These are phyloP conservation scores for Microascus cirrosus DNA, from an alignment of 2,329 filamentous ascomycete species.

Conservation along the genomic window DNA sequence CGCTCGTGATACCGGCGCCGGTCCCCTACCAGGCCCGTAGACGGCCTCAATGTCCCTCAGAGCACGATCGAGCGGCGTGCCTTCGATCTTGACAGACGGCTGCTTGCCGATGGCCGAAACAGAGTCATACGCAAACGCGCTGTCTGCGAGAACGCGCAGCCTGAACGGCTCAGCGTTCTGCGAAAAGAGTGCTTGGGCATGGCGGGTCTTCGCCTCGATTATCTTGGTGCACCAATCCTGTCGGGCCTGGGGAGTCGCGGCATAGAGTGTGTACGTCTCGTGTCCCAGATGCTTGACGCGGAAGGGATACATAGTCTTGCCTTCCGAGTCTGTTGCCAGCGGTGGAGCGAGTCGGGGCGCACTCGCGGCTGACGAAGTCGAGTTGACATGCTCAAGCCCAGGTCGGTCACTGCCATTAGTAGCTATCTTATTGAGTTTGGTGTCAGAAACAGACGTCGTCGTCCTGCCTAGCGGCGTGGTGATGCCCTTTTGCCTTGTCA, in stretches of 20 bases:
- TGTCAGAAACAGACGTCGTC: conserved; percentile 47
- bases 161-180: conserved; percentile 96
- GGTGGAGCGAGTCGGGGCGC: conserved; percentile 25
- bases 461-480: conserved; percentile 49
- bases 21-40: conserved; percentile 59
- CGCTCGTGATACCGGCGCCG: conserved; percentile 70
- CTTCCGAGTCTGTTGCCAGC: conserved; percentile 57
- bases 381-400: conserved; percentile 56
- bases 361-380: conserved; percentile 48
- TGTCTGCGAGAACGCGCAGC: conserved; percentile 82
- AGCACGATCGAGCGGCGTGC: conserved; percentile 83
- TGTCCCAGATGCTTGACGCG: conserved; percentile 90
- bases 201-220: conserved; percentile 85
- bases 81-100: conserved; percentile 64
- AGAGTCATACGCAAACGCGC: conserved; percentile 73
- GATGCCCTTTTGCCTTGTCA: conserved; percentile 72
- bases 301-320: conserved; percentile 87
- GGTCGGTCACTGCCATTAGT: conserved; percentile 41
- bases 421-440: conserved; percentile 44
- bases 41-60: conserved; percentile 78
- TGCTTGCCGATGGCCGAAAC: conserved; percentile 47
- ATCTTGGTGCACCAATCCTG: conserved; percentile 90
- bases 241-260: conserved; percentile 61
- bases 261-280: conserved; percentile 85
- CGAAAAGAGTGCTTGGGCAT: conserved; percentile 76